Evolutionary conservation across 192 early-diverging fungal genomes (phyloP).

Genomic region (Backusella sp.): DNA sequence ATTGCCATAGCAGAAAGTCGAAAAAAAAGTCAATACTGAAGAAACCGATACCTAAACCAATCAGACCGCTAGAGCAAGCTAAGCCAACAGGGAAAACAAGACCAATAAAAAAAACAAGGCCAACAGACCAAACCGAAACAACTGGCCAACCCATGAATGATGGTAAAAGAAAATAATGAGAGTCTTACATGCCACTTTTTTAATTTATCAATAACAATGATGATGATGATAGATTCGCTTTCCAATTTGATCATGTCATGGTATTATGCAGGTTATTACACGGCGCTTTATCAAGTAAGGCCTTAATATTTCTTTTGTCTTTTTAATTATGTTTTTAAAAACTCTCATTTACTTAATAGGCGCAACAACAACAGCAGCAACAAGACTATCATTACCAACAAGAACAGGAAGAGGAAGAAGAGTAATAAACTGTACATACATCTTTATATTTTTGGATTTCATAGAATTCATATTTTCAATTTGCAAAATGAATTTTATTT

Average conservation of each 20-base stretch:
- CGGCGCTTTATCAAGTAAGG: conserved; percentile 21
- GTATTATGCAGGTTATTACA: conserved; percentile 28
- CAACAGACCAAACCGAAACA: background rate
- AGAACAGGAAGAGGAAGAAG: background rate
- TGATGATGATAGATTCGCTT: background rate
- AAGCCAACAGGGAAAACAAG: background rate
- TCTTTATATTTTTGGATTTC: background rate
- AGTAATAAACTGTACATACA: background rate
- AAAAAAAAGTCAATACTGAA: background rate
- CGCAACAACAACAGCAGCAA: background rate
- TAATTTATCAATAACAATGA: background rate
- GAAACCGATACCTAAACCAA: background rate
- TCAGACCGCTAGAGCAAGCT: background rate
- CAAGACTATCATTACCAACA: background rate
- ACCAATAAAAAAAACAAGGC: background rate
- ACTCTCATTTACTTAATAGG: background rate
- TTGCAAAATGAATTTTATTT: background rate
- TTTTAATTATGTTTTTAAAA: background rate
- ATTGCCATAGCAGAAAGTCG: background rate
- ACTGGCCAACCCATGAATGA: background rate
- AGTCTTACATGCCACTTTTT: too few relatives aligned
- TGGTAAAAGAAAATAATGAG: background rate
- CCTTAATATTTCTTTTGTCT: background rate
- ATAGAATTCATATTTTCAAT: background rate
- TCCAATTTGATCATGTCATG: conserved; percentile 24